These are phyloP conservation scores for Naganishia sp. DNA, from an alignment of 1,284 basidiomycete species.

Conservation along the genomic window DNA sequence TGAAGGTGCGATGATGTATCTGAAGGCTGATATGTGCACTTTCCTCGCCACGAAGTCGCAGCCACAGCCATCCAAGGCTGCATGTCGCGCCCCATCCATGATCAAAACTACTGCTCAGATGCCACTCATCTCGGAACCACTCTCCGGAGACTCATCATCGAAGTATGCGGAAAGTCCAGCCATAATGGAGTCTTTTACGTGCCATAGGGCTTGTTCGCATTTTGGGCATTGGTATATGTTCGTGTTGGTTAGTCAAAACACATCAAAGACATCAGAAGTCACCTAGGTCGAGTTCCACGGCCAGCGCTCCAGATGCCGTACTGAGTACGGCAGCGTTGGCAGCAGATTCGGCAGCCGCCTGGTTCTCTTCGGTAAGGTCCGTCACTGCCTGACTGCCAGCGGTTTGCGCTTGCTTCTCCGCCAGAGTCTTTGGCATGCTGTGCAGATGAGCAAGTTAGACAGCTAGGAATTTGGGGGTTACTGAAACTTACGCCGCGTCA, in stretches of 20 bases:
- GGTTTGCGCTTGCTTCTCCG: neutral
- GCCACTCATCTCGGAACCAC: too few species aligned
- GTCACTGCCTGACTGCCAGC: neutral
- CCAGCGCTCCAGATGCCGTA: slow-evolving; percentile 30
- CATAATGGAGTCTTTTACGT: too few species aligned
- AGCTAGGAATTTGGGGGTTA: neutral
- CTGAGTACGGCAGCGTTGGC: slow-evolving; percentile 22
- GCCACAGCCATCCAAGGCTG: too few species aligned
- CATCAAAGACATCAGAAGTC: slow-evolving; percentile 29
- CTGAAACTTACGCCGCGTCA: slow-evolving; percentile 26
- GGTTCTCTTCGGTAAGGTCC: slow-evolving; percentile 22
- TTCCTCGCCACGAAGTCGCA: too few species aligned
- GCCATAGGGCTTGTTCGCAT: too few species aligned
- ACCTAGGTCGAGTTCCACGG: slow-evolving; percentile 34
- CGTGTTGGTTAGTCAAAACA: neutral
- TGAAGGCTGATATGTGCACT: too few species aligned
- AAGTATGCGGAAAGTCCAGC: too few species aligned
- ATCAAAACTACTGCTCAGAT: too few species aligned
- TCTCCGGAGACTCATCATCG: too few species aligned
- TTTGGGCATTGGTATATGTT: neutral
- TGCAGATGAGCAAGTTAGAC: neutral
- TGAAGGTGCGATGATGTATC: too few species aligned
- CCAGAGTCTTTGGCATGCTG: slow-evolving; percentile 26
- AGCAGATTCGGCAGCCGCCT: slow-evolving; percentile 20
- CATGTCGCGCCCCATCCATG: too few species aligned